phyloP scores from a whole-genome alignment of 176 grass and related monocot genomes.

The Metroxylon sagu region DNA sequence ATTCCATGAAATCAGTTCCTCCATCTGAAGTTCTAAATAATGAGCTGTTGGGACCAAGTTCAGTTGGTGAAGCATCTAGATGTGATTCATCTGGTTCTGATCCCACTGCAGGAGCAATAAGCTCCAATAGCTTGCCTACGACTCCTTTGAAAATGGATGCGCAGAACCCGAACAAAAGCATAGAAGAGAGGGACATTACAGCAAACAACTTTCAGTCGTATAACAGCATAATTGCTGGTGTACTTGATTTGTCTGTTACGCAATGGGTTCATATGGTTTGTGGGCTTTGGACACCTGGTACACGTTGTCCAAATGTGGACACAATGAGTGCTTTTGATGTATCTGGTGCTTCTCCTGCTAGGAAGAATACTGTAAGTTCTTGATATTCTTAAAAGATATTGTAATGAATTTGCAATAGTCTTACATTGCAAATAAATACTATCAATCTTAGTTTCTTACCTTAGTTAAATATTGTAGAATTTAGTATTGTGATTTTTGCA shows the following conservation, averaged over 20 bases:
- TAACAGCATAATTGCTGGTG: slow-evolving; percentile 22
- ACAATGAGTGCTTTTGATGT: slow-evolving; percentile 92
- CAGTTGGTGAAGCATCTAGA: slow-evolving; percentile 13
- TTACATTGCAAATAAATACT: no score
- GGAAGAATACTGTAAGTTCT: slow-evolving; percentile 68
- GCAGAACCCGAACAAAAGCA: slow-evolving; percentile 6
- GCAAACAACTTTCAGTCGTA: slow-evolving; percentile 18
- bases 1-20: slow-evolving; percentile 19
- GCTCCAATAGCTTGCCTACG: slow-evolving; percentile 14
- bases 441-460: no score
- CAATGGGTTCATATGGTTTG: slow-evolving; percentile 97
- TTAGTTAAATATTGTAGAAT: no score
- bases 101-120: slow-evolving; percentile 15
- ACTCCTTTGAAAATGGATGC: slow-evolving; percentile 13
- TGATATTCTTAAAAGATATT: slow-evolving; percentile 9
- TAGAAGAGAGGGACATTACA: slow-evolving; percentile 9
- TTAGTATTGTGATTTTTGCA: no score
- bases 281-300: slow-evolving; percentile 88
- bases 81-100: slow-evolving; percentile 18
- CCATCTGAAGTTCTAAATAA: slow-evolving; percentile 13
- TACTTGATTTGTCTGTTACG: slow-evolving; percentile 24
- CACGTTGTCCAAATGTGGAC: slow-evolving; percentile 75
- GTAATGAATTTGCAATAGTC: background rate
- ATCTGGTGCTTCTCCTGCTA: slow-evolving; percentile 57
- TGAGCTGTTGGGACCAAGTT: slow-evolving; percentile 9